Evolutionary conservation across 2,329 filamentous ascomycete genomes (phyloP).

Genomic region (Phaeomoniella chlamydospora): DNA sequence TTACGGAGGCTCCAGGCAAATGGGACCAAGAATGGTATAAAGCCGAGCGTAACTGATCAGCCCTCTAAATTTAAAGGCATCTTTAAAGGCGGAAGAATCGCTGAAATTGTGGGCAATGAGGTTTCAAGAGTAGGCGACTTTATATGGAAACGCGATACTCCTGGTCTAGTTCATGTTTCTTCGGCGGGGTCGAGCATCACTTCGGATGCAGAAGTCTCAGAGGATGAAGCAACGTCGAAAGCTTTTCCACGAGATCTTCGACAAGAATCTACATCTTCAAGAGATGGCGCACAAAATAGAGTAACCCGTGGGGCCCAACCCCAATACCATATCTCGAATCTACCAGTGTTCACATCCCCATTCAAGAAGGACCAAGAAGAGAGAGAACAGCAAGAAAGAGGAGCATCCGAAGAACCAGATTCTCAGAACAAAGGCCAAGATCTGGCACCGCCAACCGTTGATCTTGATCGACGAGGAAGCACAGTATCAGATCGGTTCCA

Average conservation of each 20-base stretch:
- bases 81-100: constrained; percentile 63
- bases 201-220: constrained; percentile 32
- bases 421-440: constrained; percentile 17
- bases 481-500: constrained; percentile 26
- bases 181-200: constrained; percentile 28
- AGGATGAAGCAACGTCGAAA: constrained; percentile 23
- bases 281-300: constrained; percentile 7
- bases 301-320: constrained; percentile 6
- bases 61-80: constrained; percentile 53
- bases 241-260: constrained; percentile 16
- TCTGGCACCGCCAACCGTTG: neutral
- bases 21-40: constrained; percentile 3
- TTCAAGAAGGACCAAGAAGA: constrained; percentile 21
- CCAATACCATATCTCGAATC: constrained; percentile 26
- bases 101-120: constrained; percentile 55
- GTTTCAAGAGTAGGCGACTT: constrained; percentile 47
- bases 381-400: constrained; percentile 14
- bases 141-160: constrained; percentile 42
- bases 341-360: constrained; percentile 38
- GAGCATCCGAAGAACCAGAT: constrained; percentile 10
- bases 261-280: constrained; percentile 20
- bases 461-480: neutral
- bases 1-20: constrained; percentile 1
- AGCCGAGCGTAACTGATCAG: constrained; percentile 20
- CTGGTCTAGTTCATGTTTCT: constrained; percentile 23